Evolutionary conservation across 306 rosid genomes (phyloP).

Genomic region (Vigna hirtella): DNA sequence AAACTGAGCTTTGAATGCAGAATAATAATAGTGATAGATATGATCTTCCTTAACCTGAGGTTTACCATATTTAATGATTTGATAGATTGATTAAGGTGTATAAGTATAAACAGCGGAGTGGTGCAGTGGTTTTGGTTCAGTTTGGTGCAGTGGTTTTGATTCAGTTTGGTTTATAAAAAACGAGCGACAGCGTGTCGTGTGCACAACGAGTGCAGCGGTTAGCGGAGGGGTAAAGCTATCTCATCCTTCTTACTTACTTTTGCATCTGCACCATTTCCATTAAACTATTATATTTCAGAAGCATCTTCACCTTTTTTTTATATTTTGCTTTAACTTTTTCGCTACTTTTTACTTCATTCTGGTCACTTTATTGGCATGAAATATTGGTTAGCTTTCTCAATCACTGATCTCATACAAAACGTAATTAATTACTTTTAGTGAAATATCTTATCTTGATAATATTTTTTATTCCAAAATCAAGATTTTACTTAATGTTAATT

Average conservation of each 20-base stretch:
- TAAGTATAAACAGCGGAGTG: not conserved
- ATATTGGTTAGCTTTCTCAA: too few relatives aligned
- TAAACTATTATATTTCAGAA: not conserved
- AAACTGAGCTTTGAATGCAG: too few relatives aligned
- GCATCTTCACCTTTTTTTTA: not conserved
- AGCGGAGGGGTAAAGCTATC: not conserved
- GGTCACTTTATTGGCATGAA: too few relatives aligned
- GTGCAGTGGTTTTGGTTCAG: conserved; percentile 6
- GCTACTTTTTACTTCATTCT: too few relatives aligned
- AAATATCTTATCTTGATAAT: too few relatives aligned
- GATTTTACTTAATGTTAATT: too few relatives aligned
- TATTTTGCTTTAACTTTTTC: not conserved
- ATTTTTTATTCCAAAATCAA: too few relatives aligned
- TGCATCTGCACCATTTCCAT: not conserved
- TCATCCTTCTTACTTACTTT: not conserved
- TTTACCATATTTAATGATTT: not conserved
- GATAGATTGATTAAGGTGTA: not conserved
- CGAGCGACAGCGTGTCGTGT: conserved; percentile 7
- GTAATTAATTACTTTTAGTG: too few relatives aligned
- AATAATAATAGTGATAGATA: not conserved
- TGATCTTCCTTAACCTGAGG: not conserved
- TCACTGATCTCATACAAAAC: too few relatives aligned
- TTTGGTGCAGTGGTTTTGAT: not conserved
- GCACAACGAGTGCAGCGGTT: conserved; percentile 18
- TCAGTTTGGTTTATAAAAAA: conserved; percentile 4